Base-by-base conservation (phyloP, 306 rosid species). In the Betula pendula region DNA sequence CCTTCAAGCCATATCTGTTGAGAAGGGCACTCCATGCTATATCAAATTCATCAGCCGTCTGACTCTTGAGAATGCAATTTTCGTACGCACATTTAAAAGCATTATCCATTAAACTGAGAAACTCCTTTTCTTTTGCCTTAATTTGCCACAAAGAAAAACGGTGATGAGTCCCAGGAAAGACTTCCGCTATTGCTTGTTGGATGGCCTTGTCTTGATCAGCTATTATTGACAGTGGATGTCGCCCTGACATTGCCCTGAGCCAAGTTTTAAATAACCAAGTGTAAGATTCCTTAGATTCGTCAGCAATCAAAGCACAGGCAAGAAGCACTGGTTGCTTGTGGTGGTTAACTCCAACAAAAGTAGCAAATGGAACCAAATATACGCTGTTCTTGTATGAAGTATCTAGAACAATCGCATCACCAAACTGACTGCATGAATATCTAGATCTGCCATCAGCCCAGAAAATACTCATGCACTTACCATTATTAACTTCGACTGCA, bases 361-460 rank as follows among this genome's bases (percentile, higher is more conserved):
- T 84, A 62, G 92, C 96, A 88, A 95, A 92, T 20, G 98, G 97
- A 35, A 89, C 96, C 86, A 83, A 56, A 88, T 84, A 89, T 48
- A 84, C 86, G 50, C 91, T 86, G 79, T 92, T 89, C 52, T 96
- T 79, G 69, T 92, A 95, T 17, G 97, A 92, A 40, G 97, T 89
- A 66, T 95, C 98, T 12, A 92, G 75, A 75, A 90, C 86, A 38
- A 95, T 78, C 71, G 84, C 87, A 88, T 95, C 98, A 63, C 97
- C 97, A 76, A 92, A 95, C 85, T 88, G 98, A 80, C 96, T 89
- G 84, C 92, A 87, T 68, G 97, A 92, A 81, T 90, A 95, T 77
- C 98, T 85, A 70, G 97, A 92, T 85, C 95, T 88, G 68, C 98
- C 97, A 83, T 95, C 98, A 31, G 98, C 97, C 98, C 97, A 95